Evolutionary conservation across 805 yeast genomes (phyloP), one percentile per base, ranked within the genome.

Genomic region (Barnettozyma pratensis): DNA sequence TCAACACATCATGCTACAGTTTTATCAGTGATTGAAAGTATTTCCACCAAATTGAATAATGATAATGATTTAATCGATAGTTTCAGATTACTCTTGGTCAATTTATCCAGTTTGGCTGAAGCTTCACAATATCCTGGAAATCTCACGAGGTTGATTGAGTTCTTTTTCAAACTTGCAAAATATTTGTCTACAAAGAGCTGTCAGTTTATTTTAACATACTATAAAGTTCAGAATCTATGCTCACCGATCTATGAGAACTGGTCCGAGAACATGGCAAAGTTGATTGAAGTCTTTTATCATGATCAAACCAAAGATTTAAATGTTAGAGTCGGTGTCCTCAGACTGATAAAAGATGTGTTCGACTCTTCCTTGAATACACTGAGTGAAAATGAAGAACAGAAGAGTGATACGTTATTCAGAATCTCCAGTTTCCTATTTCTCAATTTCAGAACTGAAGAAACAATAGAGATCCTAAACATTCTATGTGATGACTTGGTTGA

Each of bases 221-320:
- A 79, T 59, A 64, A 66, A 4, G 67, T 70, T 10, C 77, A 77
- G 45, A 72, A 75, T 46, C 58, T 74, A 31, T 84, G 91, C 57
- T 71, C 81, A 3, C 76, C 80, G 9, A 60, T 81, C 6, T 64
- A 75, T 31, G 67, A 74, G 0, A 62, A 70, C 7, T 84, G 90
- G 87, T 65, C 66, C 42, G 69, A 64, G 3, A 77, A 78, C 52
- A 66, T 79, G 38, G 60, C 62, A 6, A 61, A 64, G 31, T 54
- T 84, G 3, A 61, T 83, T 35, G 65, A 69, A n/a, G 65, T 69
- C 6, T 81, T 77, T 56, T 74, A 68, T 57, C 59, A 63, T 57
- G 59, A 59, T 31, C 46, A 53, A 6, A 37, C 54, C 0, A 52
- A 44, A 11, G 54, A 61, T 6, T 41, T 56, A 1, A 62, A 58